Evolutionary conservation across 768 basidiomycete genomes (phyloP).

Genomic region (Daedaleopsis sinensis): DNA sequence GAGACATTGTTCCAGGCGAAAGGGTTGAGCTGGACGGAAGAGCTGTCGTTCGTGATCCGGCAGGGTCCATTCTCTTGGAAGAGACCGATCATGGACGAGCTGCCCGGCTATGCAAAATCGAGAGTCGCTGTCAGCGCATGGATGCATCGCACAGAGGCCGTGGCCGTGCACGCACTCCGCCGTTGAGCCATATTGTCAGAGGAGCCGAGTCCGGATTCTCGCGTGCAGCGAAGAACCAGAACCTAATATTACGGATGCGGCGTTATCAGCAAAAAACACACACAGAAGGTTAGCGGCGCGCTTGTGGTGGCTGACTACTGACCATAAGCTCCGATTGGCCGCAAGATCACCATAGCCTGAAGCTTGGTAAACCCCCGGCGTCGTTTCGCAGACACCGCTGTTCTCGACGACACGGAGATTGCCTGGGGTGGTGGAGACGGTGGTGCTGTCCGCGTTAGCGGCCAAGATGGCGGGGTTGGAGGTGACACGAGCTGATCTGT

Average conservation of each 20-base stretch:
- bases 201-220: constrained; percentile 62
- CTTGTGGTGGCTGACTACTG: constrained; percentile 4
- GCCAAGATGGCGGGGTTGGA: constrained; percentile 9
- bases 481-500: constrained; percentile 3
- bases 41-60: constrained; percentile 57
- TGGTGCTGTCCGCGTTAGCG: constrained; percentile 5
- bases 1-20: constrained; percentile 61
- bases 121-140: neutral
- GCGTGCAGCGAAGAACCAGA: constrained; percentile 73
- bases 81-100: constrained; percentile 41
- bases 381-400: constrained; percentile 67
- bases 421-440: constrained; percentile 39
- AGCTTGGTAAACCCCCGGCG: constrained; percentile 60
- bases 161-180: constrained; percentile 37
- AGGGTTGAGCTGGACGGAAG: constrained; percentile 52
- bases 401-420: constrained; percentile 60
- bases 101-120: constrained; percentile 35
- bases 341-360: constrained; percentile 68
- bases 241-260: constrained; percentile 39
- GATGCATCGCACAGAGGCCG: neutral
- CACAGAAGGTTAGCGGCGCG: neutral
- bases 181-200: constrained; percentile 69
- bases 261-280: too few species aligned
- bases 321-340: constrained; percentile 60
- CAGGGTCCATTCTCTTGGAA: constrained; percentile 46